These are phyloP conservation scores for Pseudomassariella vexata DNA, from an alignment of 2,329 filamentous ascomycete genomes.

Conservation along the genomic window DNA sequence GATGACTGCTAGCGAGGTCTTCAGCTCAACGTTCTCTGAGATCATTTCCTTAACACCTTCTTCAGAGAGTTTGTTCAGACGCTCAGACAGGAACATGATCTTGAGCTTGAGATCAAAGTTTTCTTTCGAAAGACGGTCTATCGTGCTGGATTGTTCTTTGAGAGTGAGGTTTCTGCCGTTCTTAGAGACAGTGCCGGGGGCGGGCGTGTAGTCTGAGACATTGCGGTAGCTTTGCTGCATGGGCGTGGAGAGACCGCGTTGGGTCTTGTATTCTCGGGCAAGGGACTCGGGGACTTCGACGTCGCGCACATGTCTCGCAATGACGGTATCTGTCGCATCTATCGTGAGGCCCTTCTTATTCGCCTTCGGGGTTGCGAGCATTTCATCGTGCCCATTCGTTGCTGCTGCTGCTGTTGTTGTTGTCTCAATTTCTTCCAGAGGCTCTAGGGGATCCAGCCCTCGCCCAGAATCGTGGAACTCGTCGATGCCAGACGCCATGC, in stretches of 20 bases:
- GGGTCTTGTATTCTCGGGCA: slow-evolving; percentile 77
- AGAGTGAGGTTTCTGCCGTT: slow-evolving; percentile 73
- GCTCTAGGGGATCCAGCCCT: slow-evolving; percentile 37
- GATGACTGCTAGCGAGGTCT: slow-evolving; percentile 80
- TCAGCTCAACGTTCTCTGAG: slow-evolving; percentile 91
- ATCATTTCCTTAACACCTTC: slow-evolving; percentile 98
- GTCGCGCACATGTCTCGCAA: slow-evolving; percentile 81
- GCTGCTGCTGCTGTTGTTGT: slow-evolving; percentile 23
- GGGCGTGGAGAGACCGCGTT: slow-evolving; percentile 59
- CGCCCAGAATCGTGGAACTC: slow-evolving; percentile 43
- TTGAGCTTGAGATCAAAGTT: slow-evolving; percentile 98
- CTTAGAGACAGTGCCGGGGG: slow-evolving; percentile 44
- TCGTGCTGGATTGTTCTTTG: slow-evolving; percentile 96
- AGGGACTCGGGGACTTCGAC: slow-evolving; percentile 88
- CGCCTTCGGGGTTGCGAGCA: slow-evolving; percentile 66
- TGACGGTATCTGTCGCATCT: slow-evolving; percentile 79
- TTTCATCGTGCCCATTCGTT: slow-evolving; percentile 32
- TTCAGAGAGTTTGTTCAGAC: slow-evolving; percentile 86
- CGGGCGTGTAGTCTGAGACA: slow-evolving; percentile 46
- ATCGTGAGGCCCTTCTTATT: slow-evolving; percentile 45
- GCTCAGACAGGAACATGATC: slow-evolving; percentile 93
- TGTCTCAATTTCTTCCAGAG: slow-evolving; percentile 41
- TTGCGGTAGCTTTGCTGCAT: slow-evolving; percentile 28
- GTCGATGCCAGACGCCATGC: slow-evolving; percentile 74
- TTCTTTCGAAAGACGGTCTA: slow-evolving; percentile 92